Base-by-base conservation (phyloP, 2,329 filamentous ascomycete genomes). In the Magnaporthiopsis rhizophila region DNA sequence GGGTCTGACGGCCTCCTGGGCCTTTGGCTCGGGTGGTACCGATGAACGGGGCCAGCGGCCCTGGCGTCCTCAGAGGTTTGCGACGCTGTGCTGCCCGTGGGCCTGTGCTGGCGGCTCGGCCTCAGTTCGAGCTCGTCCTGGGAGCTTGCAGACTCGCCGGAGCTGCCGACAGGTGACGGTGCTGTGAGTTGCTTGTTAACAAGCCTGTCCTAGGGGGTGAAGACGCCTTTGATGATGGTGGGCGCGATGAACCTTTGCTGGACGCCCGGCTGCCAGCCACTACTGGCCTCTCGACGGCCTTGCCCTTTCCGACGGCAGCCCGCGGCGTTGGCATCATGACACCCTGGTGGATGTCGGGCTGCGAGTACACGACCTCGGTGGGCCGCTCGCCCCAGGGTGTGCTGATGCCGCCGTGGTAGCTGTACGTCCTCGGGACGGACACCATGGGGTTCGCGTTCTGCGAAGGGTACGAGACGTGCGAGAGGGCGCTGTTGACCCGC, bases 121-220 rank as follows among this genome's bases (percentile, higher is more conserved):
- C 71, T 75, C 69, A 79, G 78, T 68, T 79, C 77, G 56, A 78
- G 68, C 50, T 75, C 77, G 57, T 78, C 77, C 62, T 74, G 72
- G 15, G 78, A 78, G 68, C 73, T 76, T 61, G 69, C 74, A 21
- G 76, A 79, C 62, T 72, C 73, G 65, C 71, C 71, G 21, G 74
- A 76, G 69, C 77, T 80, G 62, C 73, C 74, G 24, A 70, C 70
- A 21, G 75, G 72, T 9, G 71, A 74, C 21, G 66, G 69, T 64
- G 30, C 65, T 67, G 56, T 58, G 18, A 56, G 26, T 18, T n/a
- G 64, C 53, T 64, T 65, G 24, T 63, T 30, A 32, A 65, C 59
- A 38, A 59, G 38, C 8, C 64, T 65, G 2, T 64, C 63, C 34
- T 61, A 18, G 18, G n/a, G 13, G 57, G 45, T 28, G 61, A 59